Conservation (phyloP, 176 grass and related monocot species). For the Triticum urartu region DNA sequence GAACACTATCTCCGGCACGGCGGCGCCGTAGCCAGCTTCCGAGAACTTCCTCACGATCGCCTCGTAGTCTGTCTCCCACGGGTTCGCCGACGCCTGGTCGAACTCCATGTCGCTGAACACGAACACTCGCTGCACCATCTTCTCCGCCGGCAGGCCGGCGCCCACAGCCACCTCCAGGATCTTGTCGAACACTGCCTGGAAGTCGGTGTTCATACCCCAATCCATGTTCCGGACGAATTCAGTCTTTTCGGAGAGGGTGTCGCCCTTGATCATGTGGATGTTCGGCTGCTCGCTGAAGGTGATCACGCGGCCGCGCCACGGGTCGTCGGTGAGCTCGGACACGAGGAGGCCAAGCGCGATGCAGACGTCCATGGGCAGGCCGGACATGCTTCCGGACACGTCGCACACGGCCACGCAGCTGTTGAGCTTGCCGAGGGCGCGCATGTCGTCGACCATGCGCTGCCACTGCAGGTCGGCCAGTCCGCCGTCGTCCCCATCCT, state of each 20-base stretch:
- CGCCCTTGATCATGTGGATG: constrained; percentile 41
- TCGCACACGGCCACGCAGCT: constrained; percentile 77
- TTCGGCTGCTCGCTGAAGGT: constrained; percentile 51
- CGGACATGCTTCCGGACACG: constrained; percentile 68
- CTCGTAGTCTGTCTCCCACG: constrained; percentile 75
- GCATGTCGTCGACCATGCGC: constrained; percentile 67
- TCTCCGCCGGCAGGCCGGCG: constrained; percentile 31
- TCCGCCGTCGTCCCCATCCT: neutral
- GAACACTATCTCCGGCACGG: constrained; percentile 68
- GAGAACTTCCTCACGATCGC: constrained; percentile 52
- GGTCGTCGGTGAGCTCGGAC: constrained; percentile 73
- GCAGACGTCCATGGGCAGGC: constrained; percentile 64
- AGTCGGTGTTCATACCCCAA: constrained; percentile 50
- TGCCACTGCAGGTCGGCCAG: constrained; percentile 70
- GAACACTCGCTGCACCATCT: constrained; percentile 53
- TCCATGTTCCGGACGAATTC: constrained; percentile 38
- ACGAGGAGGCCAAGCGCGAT: constrained; percentile 73
- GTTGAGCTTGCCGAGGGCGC: constrained; percentile 34
- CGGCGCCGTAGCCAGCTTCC: constrained; percentile 41
- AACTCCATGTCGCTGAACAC: constrained; percentile 82
- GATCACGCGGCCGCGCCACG: constrained; percentile 69
- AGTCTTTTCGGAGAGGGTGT: constrained; percentile 34
- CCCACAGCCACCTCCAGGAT: constrained; percentile 45
- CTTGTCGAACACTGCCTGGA: constrained; percentile 62
- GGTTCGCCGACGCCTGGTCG: constrained; percentile 32